Evolutionary conservation across 2,329 filamentous ascomycete species (phyloP).

Genomic region (Atkinsonella texensis): DNA sequence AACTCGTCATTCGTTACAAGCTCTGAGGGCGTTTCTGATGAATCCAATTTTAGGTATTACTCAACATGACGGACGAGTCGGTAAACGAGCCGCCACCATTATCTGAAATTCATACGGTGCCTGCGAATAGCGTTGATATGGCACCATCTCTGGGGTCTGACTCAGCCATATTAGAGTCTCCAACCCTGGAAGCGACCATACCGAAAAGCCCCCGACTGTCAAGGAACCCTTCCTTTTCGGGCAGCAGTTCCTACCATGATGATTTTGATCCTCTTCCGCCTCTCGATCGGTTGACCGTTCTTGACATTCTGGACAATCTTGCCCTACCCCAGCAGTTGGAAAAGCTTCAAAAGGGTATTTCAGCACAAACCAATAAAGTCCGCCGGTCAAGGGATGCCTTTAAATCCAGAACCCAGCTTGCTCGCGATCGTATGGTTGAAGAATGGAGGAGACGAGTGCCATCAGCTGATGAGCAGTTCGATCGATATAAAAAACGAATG

Average conservation of each 20-base stretch:
- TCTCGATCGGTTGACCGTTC: constrained; percentile 77
- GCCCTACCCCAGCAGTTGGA: constrained; percentile 83
- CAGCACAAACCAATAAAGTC: constrained; percentile 74
- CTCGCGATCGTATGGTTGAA: constrained; percentile 82
- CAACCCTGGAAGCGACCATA: constrained; percentile 33
- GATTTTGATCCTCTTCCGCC: constrained; percentile 82
- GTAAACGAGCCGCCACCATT: not conserved
- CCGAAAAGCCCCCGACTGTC: constrained; percentile 49
- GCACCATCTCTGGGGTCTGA: constrained; percentile 30
- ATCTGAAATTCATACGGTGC: constrained; percentile 23
- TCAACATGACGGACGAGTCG: constrained; percentile 4
- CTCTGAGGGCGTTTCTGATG: not conserved
- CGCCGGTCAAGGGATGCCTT: constrained; percentile 70
- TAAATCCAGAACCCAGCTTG: constrained; percentile 61
- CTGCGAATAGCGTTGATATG: constrained; percentile 30
- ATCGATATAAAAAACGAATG: constrained; percentile 83
- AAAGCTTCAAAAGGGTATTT: constrained; percentile 73
- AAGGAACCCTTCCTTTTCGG: constrained; percentile 70
- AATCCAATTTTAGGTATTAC: not conserved
- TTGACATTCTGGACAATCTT: constrained; percentile 91
- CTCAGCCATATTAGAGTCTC: constrained; percentile 34
- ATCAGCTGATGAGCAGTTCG: constrained; percentile 81
- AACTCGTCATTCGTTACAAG: not conserved
- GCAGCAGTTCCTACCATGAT: constrained; percentile 73
- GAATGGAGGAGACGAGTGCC: constrained; percentile 83